A percentile compares a stretch with the other conserved stretches of the same genome.
Evolutionary conservation across 176 grass and related monocot genomes (phyloP).

Genomic region (Pontederia crassipes): DNA sequence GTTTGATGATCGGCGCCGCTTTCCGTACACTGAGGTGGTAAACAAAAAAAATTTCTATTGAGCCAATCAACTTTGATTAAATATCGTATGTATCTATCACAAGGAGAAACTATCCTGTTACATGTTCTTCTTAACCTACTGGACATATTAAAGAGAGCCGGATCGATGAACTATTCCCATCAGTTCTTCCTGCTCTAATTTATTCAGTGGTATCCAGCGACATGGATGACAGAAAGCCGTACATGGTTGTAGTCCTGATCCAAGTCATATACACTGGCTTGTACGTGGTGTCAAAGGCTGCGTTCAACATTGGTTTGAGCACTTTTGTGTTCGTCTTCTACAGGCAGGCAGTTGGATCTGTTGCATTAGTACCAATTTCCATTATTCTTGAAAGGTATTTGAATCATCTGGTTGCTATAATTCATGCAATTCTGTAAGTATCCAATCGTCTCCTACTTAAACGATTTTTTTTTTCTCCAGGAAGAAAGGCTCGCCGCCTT

Average conservation of each 20-base stretch:
- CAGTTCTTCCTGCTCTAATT: neutral
- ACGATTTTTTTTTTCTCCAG: neutral
- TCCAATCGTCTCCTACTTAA: neutral
- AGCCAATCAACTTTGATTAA: too few species aligned
- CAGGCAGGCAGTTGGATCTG: constrained; percentile 47
- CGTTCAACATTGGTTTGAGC: constrained; percentile 48
- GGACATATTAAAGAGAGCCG: too few species aligned
- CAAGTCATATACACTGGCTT: constrained; percentile 57
- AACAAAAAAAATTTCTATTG: too few species aligned
- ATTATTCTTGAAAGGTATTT: constrained; percentile 29
- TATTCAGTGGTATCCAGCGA: neutral
- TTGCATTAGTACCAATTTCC: constrained; percentile 40
- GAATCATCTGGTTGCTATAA: neutral
- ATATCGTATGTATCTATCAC: too few species aligned
- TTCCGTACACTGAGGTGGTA: too few species aligned
- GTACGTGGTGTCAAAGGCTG: constrained; percentile 60
- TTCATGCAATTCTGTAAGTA: neutral
- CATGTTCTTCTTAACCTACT: too few species aligned
- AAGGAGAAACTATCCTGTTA: too few species aligned
- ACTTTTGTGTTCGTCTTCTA: constrained; percentile 86
- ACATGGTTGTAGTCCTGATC: constrained; percentile 46
- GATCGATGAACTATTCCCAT: neutral
- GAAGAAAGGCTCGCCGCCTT: neutral
- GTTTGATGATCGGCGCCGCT: too few species aligned
- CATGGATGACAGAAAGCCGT: constrained; percentile 39